Conservation (phyloP, 768 basidiomycete genomes). For the Mycena filopes region DNA sequence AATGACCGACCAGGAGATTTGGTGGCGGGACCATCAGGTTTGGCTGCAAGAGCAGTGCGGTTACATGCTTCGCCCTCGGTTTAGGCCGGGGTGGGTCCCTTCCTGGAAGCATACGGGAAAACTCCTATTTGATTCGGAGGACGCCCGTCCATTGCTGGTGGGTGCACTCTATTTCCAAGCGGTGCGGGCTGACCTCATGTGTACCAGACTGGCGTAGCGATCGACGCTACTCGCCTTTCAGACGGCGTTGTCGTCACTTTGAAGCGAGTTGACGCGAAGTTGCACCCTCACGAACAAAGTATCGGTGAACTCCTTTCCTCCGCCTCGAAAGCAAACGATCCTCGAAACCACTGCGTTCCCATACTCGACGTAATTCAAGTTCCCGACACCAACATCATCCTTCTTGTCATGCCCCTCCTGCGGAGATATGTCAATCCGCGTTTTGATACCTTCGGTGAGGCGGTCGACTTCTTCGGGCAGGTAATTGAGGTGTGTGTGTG, state of each 20-base stretch:
- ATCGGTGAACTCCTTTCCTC: neutral
- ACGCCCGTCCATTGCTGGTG: too few species aligned
- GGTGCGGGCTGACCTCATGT: too few species aligned
- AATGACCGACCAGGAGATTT: neutral
- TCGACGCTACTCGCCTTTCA: neutral
- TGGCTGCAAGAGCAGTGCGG: neutral
- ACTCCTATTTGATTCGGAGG: neutral
- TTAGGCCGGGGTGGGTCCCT: neutral
- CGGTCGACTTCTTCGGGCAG: neutral
- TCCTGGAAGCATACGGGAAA: neutral
- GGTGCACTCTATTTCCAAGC: too few species aligned
- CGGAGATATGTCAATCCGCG: neutral
- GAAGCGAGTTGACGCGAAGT: neutral
- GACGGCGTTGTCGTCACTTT: neutral
- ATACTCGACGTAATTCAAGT: neutral
- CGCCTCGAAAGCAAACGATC: neutral
- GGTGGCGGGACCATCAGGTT: neutral
- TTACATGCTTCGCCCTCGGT: neutral
- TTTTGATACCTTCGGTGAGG: neutral
- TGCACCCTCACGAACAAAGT: neutral
- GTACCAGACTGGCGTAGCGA: neutral
- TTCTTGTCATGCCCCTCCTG: neutral
- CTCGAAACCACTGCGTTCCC: slow-evolving; percentile 2
- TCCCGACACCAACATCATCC: neutral
- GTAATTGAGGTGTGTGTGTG: neutral